phyloP scores from a whole-genome alignment of 495 filamentous ascomycete genomes.

The Neurospora tetraspora region DNA sequence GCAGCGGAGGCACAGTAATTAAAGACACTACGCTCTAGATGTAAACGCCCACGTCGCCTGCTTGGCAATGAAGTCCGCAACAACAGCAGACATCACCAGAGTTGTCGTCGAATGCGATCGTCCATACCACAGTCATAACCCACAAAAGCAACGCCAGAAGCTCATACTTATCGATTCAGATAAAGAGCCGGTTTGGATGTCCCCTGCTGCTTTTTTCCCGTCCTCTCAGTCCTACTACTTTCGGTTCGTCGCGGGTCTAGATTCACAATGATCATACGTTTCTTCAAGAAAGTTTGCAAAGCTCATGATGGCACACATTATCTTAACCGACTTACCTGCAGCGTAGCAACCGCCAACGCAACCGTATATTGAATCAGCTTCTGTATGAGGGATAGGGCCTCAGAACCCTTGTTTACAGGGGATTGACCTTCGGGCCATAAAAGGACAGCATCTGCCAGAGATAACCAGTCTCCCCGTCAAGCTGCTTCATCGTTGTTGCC shows the following conservation, averaged over 20 bases:
- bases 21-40: neutral
- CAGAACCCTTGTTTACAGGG: neutral
- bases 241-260: neutral
- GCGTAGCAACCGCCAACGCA: neutral
- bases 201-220: neutral
- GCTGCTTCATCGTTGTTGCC: neutral
- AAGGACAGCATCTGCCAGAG: neutral
- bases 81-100: neutral
- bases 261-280: neutral
- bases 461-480: neutral
- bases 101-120: neutral
- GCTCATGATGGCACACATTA: neutral
- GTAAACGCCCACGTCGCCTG: neutral
- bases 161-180: neutral
- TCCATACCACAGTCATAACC: neutral
- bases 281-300: neutral
- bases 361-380: neutral
- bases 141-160: neutral
- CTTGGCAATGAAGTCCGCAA: neutral
- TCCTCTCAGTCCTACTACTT: neutral
- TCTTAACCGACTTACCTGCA: neutral
- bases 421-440: neutral
- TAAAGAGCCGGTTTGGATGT: neutral
- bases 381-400: neutral
- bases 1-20: neutral